These are phyloP conservation scores for Leccinum olivaceopallidum DNA, from an alignment of 768 basidiomycete species.

Conservation along the genomic window DNA sequence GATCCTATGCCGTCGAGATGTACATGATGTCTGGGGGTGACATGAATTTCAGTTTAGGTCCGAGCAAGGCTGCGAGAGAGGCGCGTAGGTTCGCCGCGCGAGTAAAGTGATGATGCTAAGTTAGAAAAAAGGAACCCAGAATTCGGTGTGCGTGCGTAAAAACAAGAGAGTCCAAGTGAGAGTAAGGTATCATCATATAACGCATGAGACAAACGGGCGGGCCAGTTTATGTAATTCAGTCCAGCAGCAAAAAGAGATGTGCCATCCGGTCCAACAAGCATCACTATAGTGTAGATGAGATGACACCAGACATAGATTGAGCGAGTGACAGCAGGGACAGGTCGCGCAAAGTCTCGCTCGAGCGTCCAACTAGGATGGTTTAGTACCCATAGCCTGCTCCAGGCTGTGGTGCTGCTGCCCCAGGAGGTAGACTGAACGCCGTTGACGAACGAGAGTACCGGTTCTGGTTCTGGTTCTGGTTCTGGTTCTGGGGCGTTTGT, in stretches of 20 bases:
- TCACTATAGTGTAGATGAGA: slow-evolving; percentile 5
- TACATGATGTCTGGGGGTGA: neutral
- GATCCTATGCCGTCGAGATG: neutral
- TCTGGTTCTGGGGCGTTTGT: slow-evolving; percentile 39
- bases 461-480: slow-evolving; percentile 41
- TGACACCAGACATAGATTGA: slow-evolving; percentile 4
- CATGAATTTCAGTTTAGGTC: neutral
- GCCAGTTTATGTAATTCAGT: neutral
- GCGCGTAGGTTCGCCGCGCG: too few relatives aligned
- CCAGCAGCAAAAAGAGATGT: slow-evolving; percentile 3
- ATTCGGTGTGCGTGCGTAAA: neutral
- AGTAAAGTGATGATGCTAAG: slow-evolving; percentile 8
- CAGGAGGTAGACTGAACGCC: slow-evolving; percentile 61
- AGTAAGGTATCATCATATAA: slow-evolving; percentile 14
- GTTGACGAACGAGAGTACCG: slow-evolving; percentile 69
- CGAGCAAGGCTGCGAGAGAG: neutral
- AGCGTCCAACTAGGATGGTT: slow-evolving; percentile 6
- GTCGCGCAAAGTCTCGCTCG: slow-evolving; percentile 3
- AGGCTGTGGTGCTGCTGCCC: slow-evolving; percentile 66
- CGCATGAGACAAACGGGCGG: neutral
- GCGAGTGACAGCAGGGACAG: neutral
- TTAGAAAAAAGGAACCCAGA: slow-evolving; percentile 3
- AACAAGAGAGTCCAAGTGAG: slow-evolving; percentile 10
- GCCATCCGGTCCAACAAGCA: slow-evolving; percentile 14
- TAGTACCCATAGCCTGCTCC: slow-evolving; percentile 23